Evolutionary conservation across 352 stramenopile genomes (phyloP).

Genomic region (Phytophthora citrophthora): DNA sequence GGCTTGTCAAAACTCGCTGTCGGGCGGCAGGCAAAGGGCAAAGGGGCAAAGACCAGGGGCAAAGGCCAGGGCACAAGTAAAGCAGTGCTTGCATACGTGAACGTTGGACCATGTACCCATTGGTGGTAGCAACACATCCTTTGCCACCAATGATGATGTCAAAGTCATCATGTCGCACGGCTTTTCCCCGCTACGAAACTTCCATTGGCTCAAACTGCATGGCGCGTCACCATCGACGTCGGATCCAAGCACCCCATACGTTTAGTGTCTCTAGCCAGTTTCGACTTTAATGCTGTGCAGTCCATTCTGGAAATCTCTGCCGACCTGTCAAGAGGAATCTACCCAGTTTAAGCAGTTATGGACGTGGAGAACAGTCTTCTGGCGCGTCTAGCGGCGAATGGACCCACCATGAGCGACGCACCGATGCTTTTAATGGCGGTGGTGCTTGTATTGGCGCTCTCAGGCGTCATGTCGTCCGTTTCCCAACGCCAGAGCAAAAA

Average conservation of each 20-base stretch:
- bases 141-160: slow-evolving; percentile 23
- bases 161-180: slow-evolving; percentile 16
- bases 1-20: slow-evolving; percentile 20
- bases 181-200: too few relatives aligned
- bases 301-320: slow-evolving; percentile 24
- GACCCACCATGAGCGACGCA: slow-evolving; percentile 26
- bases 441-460: slow-evolving; percentile 46
- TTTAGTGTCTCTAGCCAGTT: background rate
- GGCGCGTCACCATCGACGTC: slow-evolving; percentile 16
- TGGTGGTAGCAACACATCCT: background rate
- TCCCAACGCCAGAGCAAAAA: slow-evolving; percentile 29
- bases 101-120: slow-evolving; percentile 6
- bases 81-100: background rate
- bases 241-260: background rate
- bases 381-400: slow-evolving; percentile 32
- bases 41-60: background rate
- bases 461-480: slow-evolving; percentile 34
- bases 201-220: background rate
- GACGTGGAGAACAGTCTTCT: slow-evolving; percentile 31
- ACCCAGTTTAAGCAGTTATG: slow-evolving; percentile 8
- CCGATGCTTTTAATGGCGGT: slow-evolving; percentile 38
- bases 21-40: background rate
- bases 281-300: background rate
- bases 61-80: background rate
- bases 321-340: slow-evolving; percentile 3